A percentile compares a stretch with the other conserved stretches of the same genome.
These are phyloP conservation scores for Candida frijolesensis DNA, from an alignment of 1,139 yeast genomes.

Conservation along the genomic window DNA sequence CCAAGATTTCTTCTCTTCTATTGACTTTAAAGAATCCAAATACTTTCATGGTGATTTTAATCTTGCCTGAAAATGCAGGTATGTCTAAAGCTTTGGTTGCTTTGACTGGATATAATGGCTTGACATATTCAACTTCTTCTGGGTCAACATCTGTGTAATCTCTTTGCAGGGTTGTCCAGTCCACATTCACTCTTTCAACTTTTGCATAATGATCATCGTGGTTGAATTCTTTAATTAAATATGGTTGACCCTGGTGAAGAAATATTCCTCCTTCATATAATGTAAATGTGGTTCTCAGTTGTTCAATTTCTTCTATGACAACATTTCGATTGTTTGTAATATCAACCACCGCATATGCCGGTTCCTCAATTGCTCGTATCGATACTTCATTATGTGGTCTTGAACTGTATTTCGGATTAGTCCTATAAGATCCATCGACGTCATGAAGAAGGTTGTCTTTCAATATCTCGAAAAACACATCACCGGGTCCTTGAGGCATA, in stretches of 20 bases:
- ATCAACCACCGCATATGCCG: slow-evolving; percentile 83
- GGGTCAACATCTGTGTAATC: slow-evolving; percentile 96
- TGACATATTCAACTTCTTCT: slow-evolving; percentile 62
- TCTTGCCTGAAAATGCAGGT: slow-evolving; percentile 75
- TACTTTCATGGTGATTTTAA: slow-evolving; percentile 71
- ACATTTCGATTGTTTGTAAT: slow-evolving; percentile 71
- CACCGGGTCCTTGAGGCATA: slow-evolving; percentile 15
- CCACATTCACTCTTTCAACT: slow-evolving; percentile 85
- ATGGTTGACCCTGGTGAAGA: slow-evolving; percentile 90
- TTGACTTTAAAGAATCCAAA: slow-evolving; percentile 93
- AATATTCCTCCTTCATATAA: slow-evolving; percentile 95
- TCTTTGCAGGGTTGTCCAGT: slow-evolving; percentile 89
- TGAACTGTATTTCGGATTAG: slow-evolving; percentile 65
- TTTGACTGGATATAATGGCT: slow-evolving; percentile 44
- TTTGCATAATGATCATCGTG: slow-evolving; percentile 75
- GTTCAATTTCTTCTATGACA: slow-evolving; percentile 90
- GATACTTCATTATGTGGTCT: slow-evolving; percentile 78
- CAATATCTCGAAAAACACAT: slow-evolving; percentile 40
- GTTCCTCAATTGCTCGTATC: slow-evolving; percentile 82
- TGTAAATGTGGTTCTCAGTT: slow-evolving; percentile 85
- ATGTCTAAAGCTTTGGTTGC: slow-evolving; percentile 41
- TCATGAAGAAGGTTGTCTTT: slow-evolving; percentile 48
- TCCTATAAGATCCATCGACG: slow-evolving; percentile 57
- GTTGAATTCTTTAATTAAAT: slow-evolving; percentile 81
- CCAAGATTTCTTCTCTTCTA: slow-evolving; percentile 73